Evolutionary conservation across 2,329 filamentous ascomycete species (phyloP).

Genomic region (Colletotrichum sp.): DNA sequence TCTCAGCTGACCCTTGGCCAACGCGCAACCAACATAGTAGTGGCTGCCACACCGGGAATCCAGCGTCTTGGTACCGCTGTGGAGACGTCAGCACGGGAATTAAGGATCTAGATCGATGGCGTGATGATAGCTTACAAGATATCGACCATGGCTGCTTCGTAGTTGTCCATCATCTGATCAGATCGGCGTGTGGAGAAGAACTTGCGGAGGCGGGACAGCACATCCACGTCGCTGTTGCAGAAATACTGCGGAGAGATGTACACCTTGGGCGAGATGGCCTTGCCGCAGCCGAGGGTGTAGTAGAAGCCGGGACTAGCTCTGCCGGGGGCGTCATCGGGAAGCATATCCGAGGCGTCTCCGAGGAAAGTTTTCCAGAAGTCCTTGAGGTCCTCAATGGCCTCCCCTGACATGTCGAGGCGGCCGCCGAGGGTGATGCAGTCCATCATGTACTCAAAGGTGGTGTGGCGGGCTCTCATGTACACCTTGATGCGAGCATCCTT

Average conservation of each 20-base stretch:
- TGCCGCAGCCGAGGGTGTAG: slow-evolving; percentile 13
- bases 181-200: slow-evolving; percentile 13
- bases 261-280: slow-evolving; percentile 12
- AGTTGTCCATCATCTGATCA: slow-evolving; percentile 17
- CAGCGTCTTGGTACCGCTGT: slow-evolving; percentile 9
- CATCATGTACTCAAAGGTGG: slow-evolving; percentile 15
- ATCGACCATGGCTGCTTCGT: slow-evolving; percentile 8
- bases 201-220: slow-evolving; percentile 5
- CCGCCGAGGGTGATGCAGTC: slow-evolving; percentile 15
- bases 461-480: slow-evolving; percentile 11
- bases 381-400: slow-evolving; percentile 11
- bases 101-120: background rate
- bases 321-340: slow-evolving; percentile 6
- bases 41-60: slow-evolving; percentile 14
- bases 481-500: slow-evolving; percentile 12
- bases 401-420: slow-evolving; percentile 14
- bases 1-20: slow-evolving; percentile 13
- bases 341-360: background rate
- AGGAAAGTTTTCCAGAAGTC: slow-evolving; percentile 11
- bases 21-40: slow-evolving; percentile 13
- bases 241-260: slow-evolving; percentile 16
- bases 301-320: slow-evolving; percentile 14
- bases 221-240: slow-evolving; percentile 4
- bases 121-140: slow-evolving; percentile 3
- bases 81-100: background rate